A percentile compares a stretch with the other conserved stretches of the same genome.
Evolutionary conservation across 306 rosid species (phyloP).

Genomic region (Ochetophila trinervis): DNA sequence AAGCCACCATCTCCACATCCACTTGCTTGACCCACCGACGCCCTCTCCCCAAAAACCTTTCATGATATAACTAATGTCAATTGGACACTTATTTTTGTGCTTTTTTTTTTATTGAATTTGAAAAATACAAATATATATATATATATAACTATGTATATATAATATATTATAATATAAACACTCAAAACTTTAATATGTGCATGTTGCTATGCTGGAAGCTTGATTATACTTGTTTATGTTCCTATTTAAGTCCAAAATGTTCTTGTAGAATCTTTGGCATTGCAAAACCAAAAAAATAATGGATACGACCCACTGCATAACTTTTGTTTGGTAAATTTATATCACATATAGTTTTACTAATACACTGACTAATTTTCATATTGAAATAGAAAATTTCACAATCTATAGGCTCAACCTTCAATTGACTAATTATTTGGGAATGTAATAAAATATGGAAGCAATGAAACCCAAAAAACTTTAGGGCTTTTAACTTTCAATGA

Average conservation of each 20-base stretch:
- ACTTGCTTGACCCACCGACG: conserved; percentile 48
- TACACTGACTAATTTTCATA: background rate
- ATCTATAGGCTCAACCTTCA: conserved; percentile 22
- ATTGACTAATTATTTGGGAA: conserved; percentile 11
- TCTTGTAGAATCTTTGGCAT: conserved; percentile 10
- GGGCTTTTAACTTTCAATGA: conserved; percentile 8
- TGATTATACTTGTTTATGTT: background rate
- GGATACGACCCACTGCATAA: background rate
- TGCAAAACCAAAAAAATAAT: background rate
- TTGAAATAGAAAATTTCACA: conserved; percentile 18
- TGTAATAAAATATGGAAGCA: background rate
- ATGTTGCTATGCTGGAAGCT: conserved; percentile 10
- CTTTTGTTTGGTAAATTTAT: background rate
- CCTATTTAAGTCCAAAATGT: conserved; percentile 4
- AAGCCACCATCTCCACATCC: conserved; percentile 63
- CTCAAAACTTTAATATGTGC: conserved; percentile 9
- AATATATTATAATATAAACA: conserved; percentile 5
- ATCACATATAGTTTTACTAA: background rate
- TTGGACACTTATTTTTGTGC: conserved; percentile 16
- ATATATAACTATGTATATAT: background rate
- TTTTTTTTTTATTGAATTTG: background rate
- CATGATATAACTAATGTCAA: conserved; percentile 13
- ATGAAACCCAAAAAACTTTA: conserved; percentile 4
- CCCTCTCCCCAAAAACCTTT: conserved; percentile 17
- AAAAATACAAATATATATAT: background rate